These are phyloP conservation scores for Neurospora sp. DNA, from an alignment of 495 filamentous ascomycete species.

Conservation along the genomic window DNA sequence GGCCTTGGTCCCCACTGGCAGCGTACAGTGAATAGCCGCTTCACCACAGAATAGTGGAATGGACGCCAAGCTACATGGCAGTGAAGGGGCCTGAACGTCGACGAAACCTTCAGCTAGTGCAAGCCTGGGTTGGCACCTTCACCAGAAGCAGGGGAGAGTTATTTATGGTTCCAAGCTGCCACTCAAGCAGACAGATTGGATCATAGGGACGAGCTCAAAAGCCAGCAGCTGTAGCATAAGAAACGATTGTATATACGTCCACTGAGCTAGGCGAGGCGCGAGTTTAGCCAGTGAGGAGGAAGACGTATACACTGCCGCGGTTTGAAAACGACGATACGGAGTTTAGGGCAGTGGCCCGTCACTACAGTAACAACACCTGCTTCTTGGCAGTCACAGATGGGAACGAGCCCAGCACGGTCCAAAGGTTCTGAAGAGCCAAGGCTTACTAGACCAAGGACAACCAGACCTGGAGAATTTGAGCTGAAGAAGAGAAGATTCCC, in stretches of 20 bases:
- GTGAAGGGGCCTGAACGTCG: neutral
- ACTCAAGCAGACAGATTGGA: neutral
- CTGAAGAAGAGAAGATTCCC: neutral
- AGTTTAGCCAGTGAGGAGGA: neutral
- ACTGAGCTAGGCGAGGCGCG: neutral
- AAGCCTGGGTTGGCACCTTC: neutral
- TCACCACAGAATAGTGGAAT: neutral
- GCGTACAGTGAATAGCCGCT: neutral
- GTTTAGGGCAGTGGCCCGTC: neutral
- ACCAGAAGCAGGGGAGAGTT: neutral
- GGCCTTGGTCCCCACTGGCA: neutral
- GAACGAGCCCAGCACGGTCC: neutral
- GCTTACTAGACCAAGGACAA: neutral
- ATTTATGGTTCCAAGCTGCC: neutral
- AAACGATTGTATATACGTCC: neutral
- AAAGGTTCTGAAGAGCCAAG: neutral
- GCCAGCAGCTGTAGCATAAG: neutral
- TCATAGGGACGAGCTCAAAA: neutral
- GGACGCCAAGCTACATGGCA: neutral
- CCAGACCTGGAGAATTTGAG: neutral
- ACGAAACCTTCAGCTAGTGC: neutral
- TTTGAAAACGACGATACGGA: neutral
- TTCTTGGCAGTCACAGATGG: neutral
- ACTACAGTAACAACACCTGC: neutral
- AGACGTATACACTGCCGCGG: neutral